These are phyloP conservation scores for Macrolepiota dolichaula DNA, from an alignment of 768 basidiomycete species.

Conservation along the genomic window DNA sequence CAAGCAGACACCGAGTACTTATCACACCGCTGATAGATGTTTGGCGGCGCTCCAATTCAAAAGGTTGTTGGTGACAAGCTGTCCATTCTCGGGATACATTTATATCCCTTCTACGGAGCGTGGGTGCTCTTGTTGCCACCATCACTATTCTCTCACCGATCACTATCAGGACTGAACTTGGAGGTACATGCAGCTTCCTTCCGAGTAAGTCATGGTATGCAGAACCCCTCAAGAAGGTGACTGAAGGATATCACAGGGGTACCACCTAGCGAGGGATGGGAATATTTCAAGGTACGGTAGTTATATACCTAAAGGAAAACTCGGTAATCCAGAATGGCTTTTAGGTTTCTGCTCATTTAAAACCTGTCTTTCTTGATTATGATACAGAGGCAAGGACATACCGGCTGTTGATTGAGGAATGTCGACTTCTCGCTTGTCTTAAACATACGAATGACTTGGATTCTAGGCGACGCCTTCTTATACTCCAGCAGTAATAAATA, in stretches of 20 bases:
- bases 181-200: constrained; percentile 12
- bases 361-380: constrained; percentile 4
- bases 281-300: constrained; percentile 12
- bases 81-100: constrained; percentile 14
- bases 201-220: constrained; percentile 4
- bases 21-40: constrained; percentile 15
- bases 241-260: constrained; percentile 1
- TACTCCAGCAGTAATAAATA: constrained; percentile 28
- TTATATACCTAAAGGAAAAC: background rate
- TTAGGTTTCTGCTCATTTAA: constrained; percentile 7
- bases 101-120: constrained; percentile 32
- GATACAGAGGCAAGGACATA: constrained; percentile 1
- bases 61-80: constrained; percentile 21
- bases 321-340: background rate
- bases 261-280: constrained; percentile 14
- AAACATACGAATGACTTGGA: background rate
- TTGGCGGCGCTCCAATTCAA: constrained; percentile 23
- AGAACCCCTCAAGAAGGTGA: background rate
- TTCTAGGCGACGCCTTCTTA: constrained; percentile 14
- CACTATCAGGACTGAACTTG: constrained; percentile 19
- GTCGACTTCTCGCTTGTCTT: background rate
- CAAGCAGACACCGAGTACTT: background rate
- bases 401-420: constrained; percentile 7
- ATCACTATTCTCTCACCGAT: background rate
- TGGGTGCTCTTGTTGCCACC: constrained; percentile 18